Base-by-base conservation (phyloP, 805 yeast genomes). In the Ascoidea tarda region DNA sequence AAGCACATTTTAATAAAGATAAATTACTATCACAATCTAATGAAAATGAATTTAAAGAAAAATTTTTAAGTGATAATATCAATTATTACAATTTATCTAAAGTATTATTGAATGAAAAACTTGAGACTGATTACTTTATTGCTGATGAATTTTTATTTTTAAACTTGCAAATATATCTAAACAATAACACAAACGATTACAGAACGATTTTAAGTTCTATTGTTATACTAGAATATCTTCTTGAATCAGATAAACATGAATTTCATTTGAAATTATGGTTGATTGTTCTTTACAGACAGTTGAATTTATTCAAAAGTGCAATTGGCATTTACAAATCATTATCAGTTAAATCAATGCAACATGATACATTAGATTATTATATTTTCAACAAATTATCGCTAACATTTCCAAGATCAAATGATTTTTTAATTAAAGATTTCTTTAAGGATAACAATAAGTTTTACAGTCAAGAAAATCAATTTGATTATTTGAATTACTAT, bases 131-230 rank as follows among this genome's bases (percentile, higher is more conserved):
- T 62, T 84, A 83, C 62, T 84, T 82, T 56, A 63, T 79, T 2
- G 86, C 84, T 5, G 81, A 84, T 55, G 87, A 82, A 52, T 75
- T 86, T 49, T 64, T 86, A 6, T 62, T 88, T 5, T 64, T 82
- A 49, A 76, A 82, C 1, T 72, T 81, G 0, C 66, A 74, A 60
- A 64, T 66, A 1, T 52, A 68, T 14, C 62, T 66, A 44, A 57
- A 58, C 2, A 47, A 61, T 4, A 47, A 59, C 4, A 56, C 56
- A 6, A 66, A 66, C 3, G 28, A 21, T 21, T 2, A 21, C 3
- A 21, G 3, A 21, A 21, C 28, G 28, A 54, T 52, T n/a, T 16
- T 52, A 10, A 51, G 48, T 33, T 46, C 54, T 5, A 31, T 53
- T 46, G 38, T 52, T 32, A 42, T 53, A 42, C 33, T 55, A 6